Base-by-base conservation (phyloP, 495 filamentous ascomycete species). In the Margaritispora aquatica region DNA sequence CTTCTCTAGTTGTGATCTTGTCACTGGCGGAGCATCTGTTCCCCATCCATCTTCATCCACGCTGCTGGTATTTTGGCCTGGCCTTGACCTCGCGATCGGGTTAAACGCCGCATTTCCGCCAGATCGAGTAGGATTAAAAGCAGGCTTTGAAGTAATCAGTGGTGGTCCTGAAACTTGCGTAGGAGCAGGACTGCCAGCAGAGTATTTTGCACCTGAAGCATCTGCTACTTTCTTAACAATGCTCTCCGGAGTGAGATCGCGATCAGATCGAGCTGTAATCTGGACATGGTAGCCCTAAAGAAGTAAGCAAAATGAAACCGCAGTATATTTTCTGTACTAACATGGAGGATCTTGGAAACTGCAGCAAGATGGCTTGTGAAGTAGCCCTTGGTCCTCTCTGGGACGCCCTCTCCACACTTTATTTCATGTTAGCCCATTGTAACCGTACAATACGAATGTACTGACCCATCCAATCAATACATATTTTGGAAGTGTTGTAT, bases 151-250 rank as follows among this genome's bases (percentile, higher is more conserved):
- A 54, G 89, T 84, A 21, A 89, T 79, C 1, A 87, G 80, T 17
- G 90, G 90, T 29, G 80, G 77, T 22, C 70, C 69, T 13, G 63
- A 63, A 5, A 63, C 57, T 22, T 61, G 15, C 26, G 63, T 22
- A 56, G 60, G 58, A 20, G 57, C 48, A 20, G 62, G 36, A 31
- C 44, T 66, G 24, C 80, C 84, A 1, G 83, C 81, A 1, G 89
- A 89, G 69, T 97, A 99, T 66, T 96, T 99, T 38, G 95, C 84
- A 27, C 94, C 95, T 34, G 95, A 97, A 17, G 95, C 86, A 77
- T 97, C 94, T 48, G 91, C 86, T n/a, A 97, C 88, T 70, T 96
- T 96, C 59, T 95, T 86, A 8, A 97, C 74, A 53, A 99, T 97
- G 29, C 79, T 78, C 64, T 96, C 90, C 3, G 91, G 90, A 1